Evolutionary conservation across 2,329 filamentous ascomycete species (phyloP).

Genomic region (Talaromyces rugulosus): DNA sequence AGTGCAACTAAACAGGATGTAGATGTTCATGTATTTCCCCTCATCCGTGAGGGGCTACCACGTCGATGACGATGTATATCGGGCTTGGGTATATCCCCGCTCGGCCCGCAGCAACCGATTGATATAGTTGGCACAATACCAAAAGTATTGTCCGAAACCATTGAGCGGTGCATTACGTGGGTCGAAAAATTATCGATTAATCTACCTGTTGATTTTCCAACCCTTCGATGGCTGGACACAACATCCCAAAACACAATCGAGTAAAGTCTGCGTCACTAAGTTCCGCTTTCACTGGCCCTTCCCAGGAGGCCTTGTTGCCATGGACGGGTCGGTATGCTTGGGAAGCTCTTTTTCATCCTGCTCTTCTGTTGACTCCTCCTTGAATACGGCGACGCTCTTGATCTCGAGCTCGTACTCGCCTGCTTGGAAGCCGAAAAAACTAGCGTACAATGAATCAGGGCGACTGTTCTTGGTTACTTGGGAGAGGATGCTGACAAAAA

Average conservation of each 20-base stretch:
- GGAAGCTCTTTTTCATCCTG: not conserved
- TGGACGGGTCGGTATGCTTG: not conserved
- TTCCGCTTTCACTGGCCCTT: not conserved
- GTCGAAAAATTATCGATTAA: not conserved
- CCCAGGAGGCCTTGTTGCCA: not conserved
- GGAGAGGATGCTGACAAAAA: not conserved
- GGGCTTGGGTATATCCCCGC: no score
- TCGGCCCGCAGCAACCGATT: not conserved
- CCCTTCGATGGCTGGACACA: not conserved
- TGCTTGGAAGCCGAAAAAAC: constrained; percentile 71
- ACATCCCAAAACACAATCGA: not conserved
- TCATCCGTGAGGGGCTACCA: not conserved
- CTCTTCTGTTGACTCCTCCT: not conserved
- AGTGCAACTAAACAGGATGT: not conserved
- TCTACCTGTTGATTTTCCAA: not conserved
- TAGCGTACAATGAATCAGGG: constrained; percentile 29
- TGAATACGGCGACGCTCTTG: constrained; percentile 50
- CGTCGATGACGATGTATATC: not conserved
- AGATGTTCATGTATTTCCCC: not conserved
- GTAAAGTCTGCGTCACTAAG: not conserved
- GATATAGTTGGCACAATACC: no score
- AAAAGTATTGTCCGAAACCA: not conserved
- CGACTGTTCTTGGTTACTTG: not conserved
- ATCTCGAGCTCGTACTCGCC: constrained; percentile 62
- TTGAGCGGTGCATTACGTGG: not conserved